phyloP scores from a whole-genome alignment of 2,329 filamentous ascomycete genomes.

The Neurospora sp. region DNA sequence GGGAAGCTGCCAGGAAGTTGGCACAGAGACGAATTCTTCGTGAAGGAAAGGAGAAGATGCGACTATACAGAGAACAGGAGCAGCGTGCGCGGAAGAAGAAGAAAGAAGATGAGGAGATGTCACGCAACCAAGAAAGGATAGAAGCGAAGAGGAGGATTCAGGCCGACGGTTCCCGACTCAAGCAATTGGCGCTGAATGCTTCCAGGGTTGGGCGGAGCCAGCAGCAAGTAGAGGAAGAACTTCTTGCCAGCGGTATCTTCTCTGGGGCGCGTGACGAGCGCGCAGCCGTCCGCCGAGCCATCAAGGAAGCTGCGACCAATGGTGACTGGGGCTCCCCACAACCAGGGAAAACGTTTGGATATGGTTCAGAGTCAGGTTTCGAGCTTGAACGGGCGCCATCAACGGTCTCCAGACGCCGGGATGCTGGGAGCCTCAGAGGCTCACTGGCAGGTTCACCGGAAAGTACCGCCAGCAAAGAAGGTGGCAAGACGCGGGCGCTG shows the following conservation, averaged over 20 bases:
- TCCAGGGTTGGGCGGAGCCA: constrained; percentile 23
- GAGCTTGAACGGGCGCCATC: constrained; percentile 9
- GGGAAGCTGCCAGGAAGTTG: constrained; percentile 35
- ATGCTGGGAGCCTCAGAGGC: constrained; percentile 1
- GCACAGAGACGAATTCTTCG: constrained; percentile 40
- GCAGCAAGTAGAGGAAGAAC: constrained; percentile 25
- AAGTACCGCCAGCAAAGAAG: constrained; percentile 12
- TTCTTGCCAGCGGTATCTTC: constrained; percentile 33
- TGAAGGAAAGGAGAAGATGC: constrained; percentile 40
- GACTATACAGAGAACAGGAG: constrained; percentile 32
- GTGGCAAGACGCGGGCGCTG: constrained; percentile 18
- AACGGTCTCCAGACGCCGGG: neutral
- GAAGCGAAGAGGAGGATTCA: constrained; percentile 22
- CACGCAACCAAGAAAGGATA: constrained; percentile 19
- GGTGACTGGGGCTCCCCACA: constrained; percentile 2
- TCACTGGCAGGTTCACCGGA: constrained; percentile 3
- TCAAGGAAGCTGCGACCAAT: constrained; percentile 18
- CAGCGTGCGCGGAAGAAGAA: constrained; percentile 9
- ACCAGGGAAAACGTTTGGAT: constrained; percentile 4
- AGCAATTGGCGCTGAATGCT: constrained; percentile 8
- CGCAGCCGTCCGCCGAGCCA: constrained; percentile 25
- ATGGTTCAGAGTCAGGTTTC: constrained; percentile 12
- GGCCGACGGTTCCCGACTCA: constrained; percentile 23
- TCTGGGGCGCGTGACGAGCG: constrained; percentile 30
- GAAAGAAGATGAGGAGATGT: constrained; percentile 20